A percentile compares a stretch with the other conserved stretches of the same genome.
These are phyloP conservation scores for Sugiyamaella chiloensis DNA, from an alignment of 805 yeast genomes.

Conservation along the genomic window DNA sequence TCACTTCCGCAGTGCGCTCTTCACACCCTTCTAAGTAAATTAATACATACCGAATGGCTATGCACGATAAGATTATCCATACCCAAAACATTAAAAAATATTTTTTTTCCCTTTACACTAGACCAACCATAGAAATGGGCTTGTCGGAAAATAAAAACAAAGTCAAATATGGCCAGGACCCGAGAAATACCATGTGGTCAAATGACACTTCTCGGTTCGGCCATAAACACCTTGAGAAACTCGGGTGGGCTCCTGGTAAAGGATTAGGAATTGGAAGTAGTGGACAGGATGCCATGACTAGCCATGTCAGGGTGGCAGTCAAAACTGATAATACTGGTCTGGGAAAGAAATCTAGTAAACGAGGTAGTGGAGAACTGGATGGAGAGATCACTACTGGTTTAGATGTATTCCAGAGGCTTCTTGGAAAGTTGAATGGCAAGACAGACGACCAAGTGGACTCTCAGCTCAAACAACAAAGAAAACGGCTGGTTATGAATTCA, in stretches of 20 bases:
- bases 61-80: too few relatives aligned
- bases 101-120: neutral
- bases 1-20: constrained; percentile 22
- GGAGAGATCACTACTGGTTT: constrained; percentile 86
- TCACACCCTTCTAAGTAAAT: too few relatives aligned
- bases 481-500: constrained; percentile 68
- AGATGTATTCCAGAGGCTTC: constrained; percentile 86
- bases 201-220: constrained; percentile 73
- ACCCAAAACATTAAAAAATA: too few relatives aligned
- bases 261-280: constrained; percentile 65
- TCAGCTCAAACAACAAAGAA: constrained; percentile 61
- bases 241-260: constrained; percentile 91
- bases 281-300: constrained; percentile 55
- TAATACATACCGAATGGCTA: too few relatives aligned
- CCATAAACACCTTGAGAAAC: constrained; percentile 71
- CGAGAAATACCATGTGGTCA: constrained; percentile 93
- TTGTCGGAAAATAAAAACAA: constrained; percentile 64
- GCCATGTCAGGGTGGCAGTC: constrained; percentile 77
- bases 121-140: constrained; percentile 29
- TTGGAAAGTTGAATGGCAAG: constrained; percentile 87
- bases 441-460: constrained; percentile 52
- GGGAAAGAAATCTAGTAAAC: constrained; percentile 58
- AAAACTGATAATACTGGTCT: constrained; percentile 84
- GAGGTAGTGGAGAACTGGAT: constrained; percentile 49
- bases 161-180: constrained; percentile 87